Percentiles rank a stretch among this genome's conserved stretches.
These are phyloP conservation scores for Dictyostelium intermedium DNA, from an alignment of 78 protist genomes.

Conservation along the genomic window DNA sequence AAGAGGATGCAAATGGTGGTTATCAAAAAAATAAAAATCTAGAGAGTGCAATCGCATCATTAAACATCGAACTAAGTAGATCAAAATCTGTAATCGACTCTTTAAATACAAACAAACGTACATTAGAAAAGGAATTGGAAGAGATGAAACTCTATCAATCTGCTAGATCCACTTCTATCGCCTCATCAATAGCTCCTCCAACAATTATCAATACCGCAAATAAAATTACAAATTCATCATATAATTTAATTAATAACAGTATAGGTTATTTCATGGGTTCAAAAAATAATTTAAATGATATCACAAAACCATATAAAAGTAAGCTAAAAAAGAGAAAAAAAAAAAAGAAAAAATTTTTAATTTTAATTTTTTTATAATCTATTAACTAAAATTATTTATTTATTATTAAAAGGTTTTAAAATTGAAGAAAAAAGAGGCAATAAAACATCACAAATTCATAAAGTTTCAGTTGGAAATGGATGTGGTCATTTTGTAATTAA, in stretches of 20 bases:
- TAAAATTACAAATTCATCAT: background rate
- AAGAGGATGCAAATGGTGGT: background rate
- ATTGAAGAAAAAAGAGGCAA: slow-evolving; percentile 33
- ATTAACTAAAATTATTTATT: background rate
- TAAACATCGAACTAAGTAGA: slow-evolving; percentile 15
- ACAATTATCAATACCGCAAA: background rate
- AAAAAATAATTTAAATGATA: background rate
- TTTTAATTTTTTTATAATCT: background rate
- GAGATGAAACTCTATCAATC: background rate
- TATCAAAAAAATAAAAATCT: slow-evolving; percentile 7
- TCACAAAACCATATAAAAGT: slow-evolving; percentile 37
- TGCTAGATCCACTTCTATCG: background rate
- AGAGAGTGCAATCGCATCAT: slow-evolving; percentile 20
- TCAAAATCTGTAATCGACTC: background rate
- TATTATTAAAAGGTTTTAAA: background rate
- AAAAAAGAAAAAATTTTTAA: background rate
- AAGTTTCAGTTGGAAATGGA: background rate
- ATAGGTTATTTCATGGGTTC: background rate
- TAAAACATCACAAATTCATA: background rate
- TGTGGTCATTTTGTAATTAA: slow-evolving; percentile 1
- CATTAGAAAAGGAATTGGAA: slow-evolving; percentile 34
- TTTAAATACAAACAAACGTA: background rate
- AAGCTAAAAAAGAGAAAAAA: background rate
- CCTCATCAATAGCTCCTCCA: background rate
- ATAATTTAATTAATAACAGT: background rate